Evolutionary conservation across 345 rosid species (phyloP), one percentile per base, ranked within the genome.

Genomic region (Lepidium aucheri): DNA sequence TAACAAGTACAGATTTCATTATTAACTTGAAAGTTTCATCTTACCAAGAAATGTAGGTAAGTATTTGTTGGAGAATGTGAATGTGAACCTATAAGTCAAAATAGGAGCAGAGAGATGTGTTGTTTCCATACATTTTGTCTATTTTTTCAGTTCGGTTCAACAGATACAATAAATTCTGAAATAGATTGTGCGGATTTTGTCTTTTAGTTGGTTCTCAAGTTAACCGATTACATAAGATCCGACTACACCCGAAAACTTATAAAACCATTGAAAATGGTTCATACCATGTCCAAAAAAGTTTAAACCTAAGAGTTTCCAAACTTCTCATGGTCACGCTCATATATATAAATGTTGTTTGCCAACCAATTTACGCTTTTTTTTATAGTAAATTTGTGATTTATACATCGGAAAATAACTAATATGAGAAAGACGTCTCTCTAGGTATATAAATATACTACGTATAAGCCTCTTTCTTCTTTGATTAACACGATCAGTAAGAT

Each of bases 1-100:
- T 2, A 24, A 49, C 8, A 62, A 22, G n/a, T 33, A 61, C 24
- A 9, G 2, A 16, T 12, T 53, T 42, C 47, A 52, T 20, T 65
- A 65, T 20, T 65, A 65, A 43, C 6, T 42, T 18, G 52, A 65
- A 53, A 26, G 62, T 43, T 20, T 15, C 24, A 44, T 65, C 53
- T 18, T 42, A 53, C 52, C 60, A 3, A 65, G 13, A n/a, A 8
- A 42, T 20, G 59, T 60, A 14, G 52, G 18, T 61, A 30, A 33
- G 18, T 32, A 42, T 22, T 34, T 43, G 53, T 33, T 34, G 13
- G 41, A 43, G 24, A 43, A 66, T 54, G 63, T 66, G 44, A 28
- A 28, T 6, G 32, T 24, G 32, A 33, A 20, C 45, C 54, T 54
- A 34, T 43, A n/a, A 53, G 44, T 43, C 44, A 66, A 20, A 22